These are phyloP conservation scores for Xylaria nigripes DNA, from an alignment of 495 filamentous ascomycete genomes.

Conservation along the genomic window DNA sequence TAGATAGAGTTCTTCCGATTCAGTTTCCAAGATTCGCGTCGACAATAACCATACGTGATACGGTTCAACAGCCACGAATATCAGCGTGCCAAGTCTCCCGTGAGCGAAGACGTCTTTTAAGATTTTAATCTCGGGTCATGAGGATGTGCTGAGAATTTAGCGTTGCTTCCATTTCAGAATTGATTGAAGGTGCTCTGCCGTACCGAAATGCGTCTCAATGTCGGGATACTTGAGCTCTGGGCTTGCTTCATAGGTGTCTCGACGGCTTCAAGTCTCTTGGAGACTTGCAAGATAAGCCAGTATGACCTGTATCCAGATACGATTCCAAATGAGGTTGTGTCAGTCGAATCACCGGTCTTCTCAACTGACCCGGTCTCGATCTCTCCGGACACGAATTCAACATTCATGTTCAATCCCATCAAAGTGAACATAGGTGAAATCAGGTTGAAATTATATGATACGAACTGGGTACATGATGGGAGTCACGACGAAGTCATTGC, in stretches of 20 bases:
- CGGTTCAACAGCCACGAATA: background rate
- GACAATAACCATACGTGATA: no score
- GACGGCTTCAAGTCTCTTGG: background rate
- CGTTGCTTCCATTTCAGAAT: background rate
- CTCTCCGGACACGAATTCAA: background rate
- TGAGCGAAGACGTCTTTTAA: background rate
- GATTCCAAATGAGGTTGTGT: background rate
- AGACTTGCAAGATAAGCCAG: no score
- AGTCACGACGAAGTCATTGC: background rate
- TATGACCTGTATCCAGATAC: background rate
- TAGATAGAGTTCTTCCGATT: background rate
- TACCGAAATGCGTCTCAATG: conserved; percentile 25
- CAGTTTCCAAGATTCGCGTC: no score
- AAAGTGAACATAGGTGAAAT: background rate
- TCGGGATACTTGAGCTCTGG: conserved; percentile 17
- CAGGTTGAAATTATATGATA: background rate
- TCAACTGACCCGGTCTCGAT: background rate
- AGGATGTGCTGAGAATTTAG: background rate
- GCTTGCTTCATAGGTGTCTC: conserved; percentile 14
- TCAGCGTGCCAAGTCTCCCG: background rate
- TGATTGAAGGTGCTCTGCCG: background rate
- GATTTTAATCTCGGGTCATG: background rate
- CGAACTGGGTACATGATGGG: background rate
- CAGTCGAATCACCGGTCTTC: background rate
- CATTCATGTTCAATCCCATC: conserved; percentile 3